Percentiles rank a stretch among this genome's conserved stretches.
phyloP scores from a whole-genome alignment of 306 rosid species.

The Betula pendula region DNA sequence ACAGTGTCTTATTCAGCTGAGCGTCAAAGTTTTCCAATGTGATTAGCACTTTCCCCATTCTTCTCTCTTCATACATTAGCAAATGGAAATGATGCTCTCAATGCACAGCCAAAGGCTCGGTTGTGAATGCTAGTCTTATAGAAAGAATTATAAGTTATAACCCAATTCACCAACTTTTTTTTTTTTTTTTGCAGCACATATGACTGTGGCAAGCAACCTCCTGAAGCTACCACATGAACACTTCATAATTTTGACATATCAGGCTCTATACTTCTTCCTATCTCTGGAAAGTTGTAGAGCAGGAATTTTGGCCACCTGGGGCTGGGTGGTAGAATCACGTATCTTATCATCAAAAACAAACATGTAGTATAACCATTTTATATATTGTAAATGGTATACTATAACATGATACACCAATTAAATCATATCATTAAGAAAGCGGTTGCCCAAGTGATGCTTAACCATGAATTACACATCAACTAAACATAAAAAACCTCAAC shows the following conservation, averaged over 20 bases:
- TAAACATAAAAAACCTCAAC: not conserved
- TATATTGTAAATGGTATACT: not conserved
- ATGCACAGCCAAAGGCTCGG: not conserved
- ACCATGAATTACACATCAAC: not conserved
- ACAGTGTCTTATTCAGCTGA: not conserved
- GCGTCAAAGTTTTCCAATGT: not conserved
- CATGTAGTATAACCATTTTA: not conserved
- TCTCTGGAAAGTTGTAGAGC: not conserved
- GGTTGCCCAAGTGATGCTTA: conserved; percentile 4
- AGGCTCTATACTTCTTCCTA: no score
- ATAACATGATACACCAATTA: not conserved
- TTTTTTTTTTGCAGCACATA: not conserved
- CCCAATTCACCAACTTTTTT: not conserved
- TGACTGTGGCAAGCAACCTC: not conserved
- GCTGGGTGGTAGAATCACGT: not conserved
- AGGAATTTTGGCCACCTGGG: no score
- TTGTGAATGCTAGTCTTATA: not conserved
- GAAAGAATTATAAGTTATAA: not conserved
- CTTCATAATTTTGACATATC: no score
- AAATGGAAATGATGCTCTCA: not conserved
- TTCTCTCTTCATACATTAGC: not conserved
- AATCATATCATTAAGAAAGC: not conserved
- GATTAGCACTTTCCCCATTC: not conserved
- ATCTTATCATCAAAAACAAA: not conserved
- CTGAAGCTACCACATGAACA: not conserved